Base-by-base conservation (phyloP, 1,284 basidiomycete species). In the Microbotryum intermedium region DNA sequence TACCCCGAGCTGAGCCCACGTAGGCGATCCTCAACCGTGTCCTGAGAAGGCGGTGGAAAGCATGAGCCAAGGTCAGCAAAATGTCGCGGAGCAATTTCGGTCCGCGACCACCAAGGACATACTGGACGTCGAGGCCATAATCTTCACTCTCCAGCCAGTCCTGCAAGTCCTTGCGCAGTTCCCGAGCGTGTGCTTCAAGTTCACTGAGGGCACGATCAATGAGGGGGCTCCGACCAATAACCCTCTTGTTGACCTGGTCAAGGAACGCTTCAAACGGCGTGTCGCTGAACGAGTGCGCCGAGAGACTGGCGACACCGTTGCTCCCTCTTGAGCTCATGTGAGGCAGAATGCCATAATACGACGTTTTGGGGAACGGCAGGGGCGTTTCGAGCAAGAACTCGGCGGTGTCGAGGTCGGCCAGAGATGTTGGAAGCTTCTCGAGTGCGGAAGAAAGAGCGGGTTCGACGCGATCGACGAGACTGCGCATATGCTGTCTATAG, bases 261-360 rank as follows among this genome's bases (percentile, higher is more conserved):
- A 64, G 44, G 62, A 71, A 71, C 18, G 51, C 11, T 7, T 53
- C 57, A 56, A 69, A 67, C 26, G 66, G 61, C 28, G 11, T 39
- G 34, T 39, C 34, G 34, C 34, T 39, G 11, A 39, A 39, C 34
- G 34, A 39, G 13, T 39, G 34, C 34, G 10, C 34, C 11, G 34
- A n/a, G 59, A 25, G 21, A 48, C 29, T 7, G 10, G 23, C 26
- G 43, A 13, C 18, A 20, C 11, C 18, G 21, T 29, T 48, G 29
- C 18, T 39, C 13, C 9, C 39, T 52, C 4, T 30, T 39, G 34
- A 16, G 10, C 34, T 39, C 34, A 39, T 16, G 34, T 39, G 34
- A 16, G 34, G 34, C 34, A 39, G 13, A 1, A 39, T 16, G 3
- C 58, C 34, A 29, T 55, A 60, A 16, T 49, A 44, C 25, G 43